These are phyloP conservation scores for Pelargonium cotyledonis DNA, from an alignment of 441 rosid species.

Conservation along the genomic window DNA sequence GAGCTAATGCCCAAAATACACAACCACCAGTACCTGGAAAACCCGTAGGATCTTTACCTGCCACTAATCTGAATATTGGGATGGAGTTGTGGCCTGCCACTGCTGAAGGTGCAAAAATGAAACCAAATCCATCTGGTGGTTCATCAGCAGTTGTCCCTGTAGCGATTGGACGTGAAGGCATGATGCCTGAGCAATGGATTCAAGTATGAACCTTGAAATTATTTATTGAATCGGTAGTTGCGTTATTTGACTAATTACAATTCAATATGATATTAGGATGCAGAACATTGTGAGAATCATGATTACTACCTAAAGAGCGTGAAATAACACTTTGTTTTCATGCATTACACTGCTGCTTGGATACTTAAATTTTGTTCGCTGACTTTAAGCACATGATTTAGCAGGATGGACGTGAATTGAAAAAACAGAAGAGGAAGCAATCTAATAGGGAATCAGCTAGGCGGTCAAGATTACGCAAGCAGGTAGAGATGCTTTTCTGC, in stretches of 20 bases:
- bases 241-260: no score
- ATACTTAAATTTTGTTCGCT: neutral
- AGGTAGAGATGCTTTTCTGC: conserved; percentile 28
- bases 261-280: no score
- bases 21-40: conserved; percentile 53
- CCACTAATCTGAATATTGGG: conserved; percentile 79
- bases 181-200: conserved; percentile 57
- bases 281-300: no score
- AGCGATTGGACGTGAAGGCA: conserved; percentile 14
- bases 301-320: no score
- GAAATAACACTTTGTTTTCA: no score
- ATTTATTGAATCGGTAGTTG: no score
- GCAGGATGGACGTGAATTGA: conserved; percentile 68
- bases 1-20: conserved; percentile 64
- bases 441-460: conserved; percentile 75
- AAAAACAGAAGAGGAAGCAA: conserved; percentile 68
- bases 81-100: conserved; percentile 70
- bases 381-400: conserved; percentile 14
- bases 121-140: conserved; percentile 49
- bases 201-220: conserved; percentile 35
- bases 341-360: neutral
- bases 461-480: conserved; percentile 71
- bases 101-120: conserved; percentile 56
- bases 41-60: conserved; percentile 51
- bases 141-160: conserved; percentile 28